phyloP scores from a whole-genome alignment of 441 rosid species.

The Euphorbia celastroides region DNA sequence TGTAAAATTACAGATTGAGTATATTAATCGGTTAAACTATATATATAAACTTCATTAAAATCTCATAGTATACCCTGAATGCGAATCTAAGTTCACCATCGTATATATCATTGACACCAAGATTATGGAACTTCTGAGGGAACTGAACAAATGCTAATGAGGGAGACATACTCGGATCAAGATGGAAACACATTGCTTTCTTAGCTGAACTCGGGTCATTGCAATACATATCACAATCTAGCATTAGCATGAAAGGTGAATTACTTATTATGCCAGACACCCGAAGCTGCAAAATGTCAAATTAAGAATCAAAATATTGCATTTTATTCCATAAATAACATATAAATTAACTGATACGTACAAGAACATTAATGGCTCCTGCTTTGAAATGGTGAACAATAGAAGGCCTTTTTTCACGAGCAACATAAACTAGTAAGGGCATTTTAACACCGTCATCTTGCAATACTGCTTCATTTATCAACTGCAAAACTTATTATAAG shows the following conservation, averaged over 20 bases:
- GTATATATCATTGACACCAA: slow-evolving; percentile 37
- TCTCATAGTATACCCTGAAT: slow-evolving; percentile 21
- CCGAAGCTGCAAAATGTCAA: slow-evolving; percentile 29
- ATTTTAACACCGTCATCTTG: slow-evolving; percentile 4
- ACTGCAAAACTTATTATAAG: slow-evolving; percentile 13
- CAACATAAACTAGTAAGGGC: slow-evolving; percentile 38
- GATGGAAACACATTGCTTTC: slow-evolving; percentile 42
- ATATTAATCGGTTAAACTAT: not conserved
- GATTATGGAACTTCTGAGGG: slow-evolving; percentile 37
- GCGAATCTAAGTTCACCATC: slow-evolving; percentile 6
- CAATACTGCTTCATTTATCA: slow-evolving; percentile 17
- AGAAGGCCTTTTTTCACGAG: slow-evolving; percentile 46
- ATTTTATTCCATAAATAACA: not conserved
- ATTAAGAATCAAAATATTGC: not conserved
- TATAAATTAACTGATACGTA: slow-evolving; percentile 3
- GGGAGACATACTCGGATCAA: slow-evolving; percentile 24
- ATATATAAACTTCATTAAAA: not conserved
- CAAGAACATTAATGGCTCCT: slow-evolving; percentile 48
- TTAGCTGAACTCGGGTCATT: slow-evolving; percentile 38
- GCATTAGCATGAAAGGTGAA: slow-evolving; percentile 30
- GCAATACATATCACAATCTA: slow-evolving; percentile 45
- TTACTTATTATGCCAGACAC: slow-evolving; percentile 38
- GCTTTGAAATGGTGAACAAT: slow-evolving; percentile 40
- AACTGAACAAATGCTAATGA: slow-evolving; percentile 32
- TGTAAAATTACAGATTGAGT: not conserved